A percentile compares a stretch with the other conserved stretches of the same genome.
Evolutionary conservation across 83 land plant genomes (phyloP).

Genomic region (Diphasiastrum complanatum): DNA sequence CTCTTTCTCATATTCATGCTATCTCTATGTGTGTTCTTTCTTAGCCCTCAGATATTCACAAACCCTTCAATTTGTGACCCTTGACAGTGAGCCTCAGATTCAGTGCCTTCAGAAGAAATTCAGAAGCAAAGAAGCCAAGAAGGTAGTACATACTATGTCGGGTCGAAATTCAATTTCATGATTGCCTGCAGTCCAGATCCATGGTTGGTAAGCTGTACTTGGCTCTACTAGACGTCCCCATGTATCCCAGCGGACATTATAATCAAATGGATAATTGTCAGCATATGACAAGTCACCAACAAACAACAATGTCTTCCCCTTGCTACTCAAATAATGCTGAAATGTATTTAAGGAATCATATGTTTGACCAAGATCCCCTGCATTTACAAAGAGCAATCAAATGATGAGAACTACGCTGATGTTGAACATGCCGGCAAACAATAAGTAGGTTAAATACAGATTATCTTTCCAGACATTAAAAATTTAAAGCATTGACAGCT

Average conservation of each 20-base stretch:
- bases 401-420: no score
- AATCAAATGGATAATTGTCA: constrained; percentile 49
- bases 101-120: no score
- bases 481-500: no score
- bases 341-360: constrained; percentile 63
- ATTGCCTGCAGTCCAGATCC: constrained; percentile 85
- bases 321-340: constrained; percentile 53
- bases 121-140: no score
- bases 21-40: no score
- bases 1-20: no score
- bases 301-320: constrained; percentile 56
- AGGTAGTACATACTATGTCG: constrained; percentile 50
- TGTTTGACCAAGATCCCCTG: constrained; percentile 84
- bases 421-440: neutral
- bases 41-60: no score
- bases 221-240: constrained; percentile 68
- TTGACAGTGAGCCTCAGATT: no score
- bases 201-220: constrained; percentile 70
- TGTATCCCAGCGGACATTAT: constrained; percentile 69
- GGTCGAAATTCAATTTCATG: constrained; percentile 76
- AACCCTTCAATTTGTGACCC: no score
- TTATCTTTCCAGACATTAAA: neutral
- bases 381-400: constrained; percentile 16
- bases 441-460: neutral
- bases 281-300: constrained; percentile 88